Conservation (phyloP, 352 stramenopile species). For the Phytophthora syringae region DNA sequence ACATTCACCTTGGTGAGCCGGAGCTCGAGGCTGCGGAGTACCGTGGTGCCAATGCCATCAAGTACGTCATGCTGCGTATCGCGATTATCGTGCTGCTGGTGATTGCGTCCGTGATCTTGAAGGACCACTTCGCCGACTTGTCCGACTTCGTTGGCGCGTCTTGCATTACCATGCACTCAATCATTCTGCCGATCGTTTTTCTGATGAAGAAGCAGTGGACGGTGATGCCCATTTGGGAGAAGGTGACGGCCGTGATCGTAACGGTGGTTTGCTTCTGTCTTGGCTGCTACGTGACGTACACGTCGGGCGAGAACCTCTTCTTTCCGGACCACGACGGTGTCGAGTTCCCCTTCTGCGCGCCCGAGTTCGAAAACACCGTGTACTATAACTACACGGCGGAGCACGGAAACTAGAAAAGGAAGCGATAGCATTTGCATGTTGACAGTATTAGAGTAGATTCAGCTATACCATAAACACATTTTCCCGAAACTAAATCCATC, state of each 20-base stretch:
- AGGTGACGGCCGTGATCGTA: constrained; percentile 17
- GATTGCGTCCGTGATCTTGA: constrained; percentile 26
- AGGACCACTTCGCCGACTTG: constrained; percentile 36
- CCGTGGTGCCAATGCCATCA: constrained; percentile 30
- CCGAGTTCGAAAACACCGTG: constrained; percentile 22
- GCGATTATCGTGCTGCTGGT: constrained; percentile 29
- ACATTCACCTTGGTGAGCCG: no score
- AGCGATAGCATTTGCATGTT: no score
- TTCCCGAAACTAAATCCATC: no score
- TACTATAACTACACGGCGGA: constrained; percentile 33
- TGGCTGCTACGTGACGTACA: no score
- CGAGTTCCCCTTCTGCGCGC: constrained; percentile 25
- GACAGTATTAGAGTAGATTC: no score
- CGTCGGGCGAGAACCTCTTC: no score
- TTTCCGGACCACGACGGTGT: no score
- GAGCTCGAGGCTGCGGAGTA: constrained; percentile 32
- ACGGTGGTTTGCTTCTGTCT: no score
- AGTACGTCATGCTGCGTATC: constrained; percentile 32
- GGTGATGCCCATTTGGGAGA: constrained; percentile 25
- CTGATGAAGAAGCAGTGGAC: constrained; percentile 26
- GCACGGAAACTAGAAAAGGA: no score
- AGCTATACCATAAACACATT: no score
- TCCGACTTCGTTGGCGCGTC: constrained; percentile 37
- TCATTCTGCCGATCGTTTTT: constrained; percentile 27
- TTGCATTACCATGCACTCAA: constrained; percentile 34